Evolutionary conservation across 2,329 filamentous ascomycete genomes (phyloP).

Genomic region (Trichoderma afroharzianum): DNA sequence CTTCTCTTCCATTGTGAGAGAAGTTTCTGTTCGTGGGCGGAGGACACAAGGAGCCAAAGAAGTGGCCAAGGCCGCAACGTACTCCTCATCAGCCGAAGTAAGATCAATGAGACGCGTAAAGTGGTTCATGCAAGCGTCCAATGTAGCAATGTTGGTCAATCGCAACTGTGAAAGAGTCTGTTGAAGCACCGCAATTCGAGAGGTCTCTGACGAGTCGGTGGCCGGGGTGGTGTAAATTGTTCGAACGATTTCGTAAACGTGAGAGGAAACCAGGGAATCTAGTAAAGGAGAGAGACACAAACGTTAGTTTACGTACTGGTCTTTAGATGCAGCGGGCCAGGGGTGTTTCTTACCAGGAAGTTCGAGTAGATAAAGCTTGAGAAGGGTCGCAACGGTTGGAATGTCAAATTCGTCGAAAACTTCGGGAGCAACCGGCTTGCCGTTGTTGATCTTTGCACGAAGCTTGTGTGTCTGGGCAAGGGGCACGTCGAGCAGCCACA

Average conservation of each 20-base stretch:
- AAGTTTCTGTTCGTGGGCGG: conserved; percentile 80
- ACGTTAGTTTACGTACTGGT: background rate
- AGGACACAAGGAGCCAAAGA: conserved; percentile 80
- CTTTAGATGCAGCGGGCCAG: background rate
- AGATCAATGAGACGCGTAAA: conserved; percentile 95
- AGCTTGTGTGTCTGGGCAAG: conserved; percentile 80
- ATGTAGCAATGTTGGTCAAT: conserved; percentile 95
- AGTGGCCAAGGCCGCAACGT: conserved; percentile 70
- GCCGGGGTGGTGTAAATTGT: conserved; percentile 88
- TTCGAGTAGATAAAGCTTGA: conserved; percentile 94
- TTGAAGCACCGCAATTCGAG: conserved; percentile 85
- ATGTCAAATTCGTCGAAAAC: conserved; percentile 86
- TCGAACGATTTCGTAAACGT: conserved; percentile 98
- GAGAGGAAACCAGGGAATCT: conserved; percentile 98
- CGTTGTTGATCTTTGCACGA: conserved; percentile 79
- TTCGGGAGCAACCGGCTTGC: conserved; percentile 72
- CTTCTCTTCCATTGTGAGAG: conserved; percentile 91
- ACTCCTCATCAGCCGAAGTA: conserved; percentile 90
- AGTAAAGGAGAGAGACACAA: background rate
- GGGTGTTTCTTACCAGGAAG: conserved; percentile 67
- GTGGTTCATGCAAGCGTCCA: conserved; percentile 96
- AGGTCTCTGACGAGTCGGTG: conserved; percentile 70
- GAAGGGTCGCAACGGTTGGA: conserved; percentile 83
- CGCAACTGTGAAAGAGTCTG: conserved; percentile 93
- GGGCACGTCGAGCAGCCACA: conserved; percentile 93